Evolutionary conservation across 192 early-diverging fungal genomes (phyloP), one percentile per base, ranked within the genome.

Genomic region (Chytriomyces sp.): DNA sequence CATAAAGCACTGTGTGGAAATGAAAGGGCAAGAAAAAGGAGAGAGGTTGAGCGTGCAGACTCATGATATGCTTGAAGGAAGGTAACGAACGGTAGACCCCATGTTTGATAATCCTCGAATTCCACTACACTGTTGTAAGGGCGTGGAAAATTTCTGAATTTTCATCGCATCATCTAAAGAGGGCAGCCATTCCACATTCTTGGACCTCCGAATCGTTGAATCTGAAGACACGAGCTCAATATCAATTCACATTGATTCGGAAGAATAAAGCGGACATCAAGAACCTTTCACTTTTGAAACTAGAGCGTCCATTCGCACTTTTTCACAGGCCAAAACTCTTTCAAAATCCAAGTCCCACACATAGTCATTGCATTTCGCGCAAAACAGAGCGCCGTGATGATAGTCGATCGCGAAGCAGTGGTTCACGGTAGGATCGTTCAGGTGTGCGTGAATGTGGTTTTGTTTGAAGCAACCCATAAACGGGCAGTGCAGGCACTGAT

Each of bases 21-120:
- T 35, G 35, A n/a, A n/a, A n/a, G n/a, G 35, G 3, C 35, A 35
- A 35, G 35, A 35, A 35, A 35, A 4, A 35, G 35, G 35, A 35
- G 35, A 35, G 35, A 35, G 35, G 35, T 35, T 35, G 35, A 35
- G 35, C 35, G 35, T 0, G 35, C 0, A 35, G 35, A 35, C 35
- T 35, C 3, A 35, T 35, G 10, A 48, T 69, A 60, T 60, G 35
- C 35, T 4, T 35, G 0, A 35, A 35, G 35, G 35, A 35, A 35
- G 4, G 35, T 35, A 35, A 7, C 44, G 48, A 20, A 72, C 68
- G 1, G 97, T 99, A 0, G 93, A 91, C 16, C 97, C 97, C 85
- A 99, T 89, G 71, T 99, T 99, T 45, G 87, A 81, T 64, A 97
- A 81, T 18, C 97, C 97, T n/a, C 97, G 90, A 16, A 97, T 79